Conservation (phyloP, 345 rosid genomes). For the Citrus sp. region DNA sequence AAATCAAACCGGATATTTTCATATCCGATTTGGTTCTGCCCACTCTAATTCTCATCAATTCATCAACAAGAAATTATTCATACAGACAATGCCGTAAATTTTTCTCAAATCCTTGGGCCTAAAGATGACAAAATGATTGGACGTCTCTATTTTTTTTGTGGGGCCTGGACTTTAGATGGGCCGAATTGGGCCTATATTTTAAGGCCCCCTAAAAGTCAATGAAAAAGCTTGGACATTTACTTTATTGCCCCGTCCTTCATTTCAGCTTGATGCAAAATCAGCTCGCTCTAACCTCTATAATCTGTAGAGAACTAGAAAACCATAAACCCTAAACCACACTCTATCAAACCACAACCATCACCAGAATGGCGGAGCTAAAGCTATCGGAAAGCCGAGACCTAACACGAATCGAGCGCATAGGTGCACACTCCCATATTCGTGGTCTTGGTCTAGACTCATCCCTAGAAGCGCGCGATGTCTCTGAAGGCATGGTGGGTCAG, state of each 20-base stretch:
- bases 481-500: constrained; percentile 20
- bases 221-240: background rate
- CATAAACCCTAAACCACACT: constrained; percentile 23
- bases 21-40: too few relatives aligned
- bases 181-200: too few relatives aligned
- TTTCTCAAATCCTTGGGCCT: too few relatives aligned
- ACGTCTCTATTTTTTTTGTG: too few relatives aligned
- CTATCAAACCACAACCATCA: background rate
- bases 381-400: constrained; percentile 76
- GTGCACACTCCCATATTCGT: constrained; percentile 95
- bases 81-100: too few relatives aligned
- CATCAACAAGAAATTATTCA: too few relatives aligned
- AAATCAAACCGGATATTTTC: too few relatives aligned
- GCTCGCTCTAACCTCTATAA: background rate
- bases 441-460: constrained; percentile 89
- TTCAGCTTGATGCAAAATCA: too few relatives aligned
- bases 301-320: background rate
- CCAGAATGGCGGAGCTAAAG: constrained; percentile 70
- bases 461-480: constrained; percentile 66
- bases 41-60: too few relatives aligned
- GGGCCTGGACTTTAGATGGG: too few relatives aligned
- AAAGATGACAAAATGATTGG: too few relatives aligned
- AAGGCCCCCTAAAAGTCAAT: too few relatives aligned
- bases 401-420: constrained; percentile 90
- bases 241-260: background rate